Conservation (phyloP, 768 basidiomycete genomes). For the Cystobasidium ongulense region DNA sequence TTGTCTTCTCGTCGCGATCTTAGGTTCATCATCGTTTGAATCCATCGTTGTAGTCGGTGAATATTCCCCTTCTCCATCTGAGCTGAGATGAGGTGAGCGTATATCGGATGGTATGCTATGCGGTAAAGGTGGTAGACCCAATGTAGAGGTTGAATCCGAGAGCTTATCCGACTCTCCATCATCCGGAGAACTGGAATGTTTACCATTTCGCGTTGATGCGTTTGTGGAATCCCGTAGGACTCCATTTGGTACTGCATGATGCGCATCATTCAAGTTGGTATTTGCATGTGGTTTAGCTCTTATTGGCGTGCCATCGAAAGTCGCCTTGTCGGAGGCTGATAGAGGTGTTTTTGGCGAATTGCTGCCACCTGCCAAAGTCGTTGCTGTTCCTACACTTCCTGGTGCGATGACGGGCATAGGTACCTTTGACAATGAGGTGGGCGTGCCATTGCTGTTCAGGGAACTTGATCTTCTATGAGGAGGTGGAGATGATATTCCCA, state of each 20-base stretch:
- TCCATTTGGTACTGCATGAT: neutral
- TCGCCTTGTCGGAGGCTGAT: neutral
- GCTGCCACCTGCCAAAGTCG: constrained; percentile 21
- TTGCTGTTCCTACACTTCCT: constrained; percentile 29
- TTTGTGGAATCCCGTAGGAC: neutral
- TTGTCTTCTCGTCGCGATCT: neutral
- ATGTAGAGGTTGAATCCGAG: neutral
- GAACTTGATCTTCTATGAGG: neutral
- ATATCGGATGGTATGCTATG: neutral
- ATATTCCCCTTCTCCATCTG: neutral
- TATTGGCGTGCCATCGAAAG: neutral
- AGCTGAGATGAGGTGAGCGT: neutral
- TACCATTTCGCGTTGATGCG: neutral
- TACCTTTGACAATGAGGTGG: neutral
- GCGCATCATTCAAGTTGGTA: neutral
- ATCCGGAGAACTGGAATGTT: neutral
- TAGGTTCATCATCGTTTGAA: neutral
- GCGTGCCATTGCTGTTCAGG: neutral
- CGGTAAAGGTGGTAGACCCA: neutral
- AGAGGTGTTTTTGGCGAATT: constrained; percentile 22
- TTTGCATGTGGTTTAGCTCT: neutral
- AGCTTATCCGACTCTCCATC: neutral
- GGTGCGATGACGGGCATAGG: constrained; percentile 21
- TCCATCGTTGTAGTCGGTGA: neutral
- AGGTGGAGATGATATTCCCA: constrained; percentile 8